Evolutionary conservation across 257 asterid species (phyloP), one percentile per base, ranked within the genome.

Genomic region (Osmanthus fragrans): DNA sequence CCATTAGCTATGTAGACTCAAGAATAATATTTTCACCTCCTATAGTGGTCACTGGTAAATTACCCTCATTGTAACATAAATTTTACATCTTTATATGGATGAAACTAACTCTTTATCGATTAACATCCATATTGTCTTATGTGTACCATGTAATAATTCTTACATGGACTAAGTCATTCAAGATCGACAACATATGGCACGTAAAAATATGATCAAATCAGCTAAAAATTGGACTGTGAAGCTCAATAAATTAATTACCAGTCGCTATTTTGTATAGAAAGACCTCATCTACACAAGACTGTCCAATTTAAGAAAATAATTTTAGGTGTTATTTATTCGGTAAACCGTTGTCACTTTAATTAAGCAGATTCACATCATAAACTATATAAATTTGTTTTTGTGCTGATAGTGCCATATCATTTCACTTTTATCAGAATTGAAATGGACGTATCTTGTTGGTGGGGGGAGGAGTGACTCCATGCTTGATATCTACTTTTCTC

Each of bases 21-120:
- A n/a, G 12, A 56, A 56, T 56, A n/a, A 7, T 18, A n/a, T 56
- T 56, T n/a, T 56, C 29, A 56, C 65, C 65, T 18, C 65, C 65
- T 21, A 21, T 6, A 56, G 65, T 56, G 10, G 12, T 56, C 65
- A 56, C 21, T 51, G 63, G 63, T 51, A 51, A 18, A 68, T 8
- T 29, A 39, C 18, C 7, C 15, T 67, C 8, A 33, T n/a, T 3
- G 30, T n/a, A 2, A 13, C 13, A 79, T 68, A 18, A 27, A 9
- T 74, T 30, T 73, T 80, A 84, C 84, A 51, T 51, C 63, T 16
- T 51, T 18, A 51, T 51, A 51, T 51, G 23, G 51, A 45, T 15
- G 19, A 45, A 45, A 19, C 63, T 6, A 51, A 51, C 23, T 51
- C n/a, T 51, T 51, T 51, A 19, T 51, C 58, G 0, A 4, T 49